A percentile compares a stretch with the other conserved stretches of the same genome.
Evolutionary conservation across 2,329 filamentous ascomycete genomes (phyloP).

Genomic region (Grosmannia clavigera): DNA sequence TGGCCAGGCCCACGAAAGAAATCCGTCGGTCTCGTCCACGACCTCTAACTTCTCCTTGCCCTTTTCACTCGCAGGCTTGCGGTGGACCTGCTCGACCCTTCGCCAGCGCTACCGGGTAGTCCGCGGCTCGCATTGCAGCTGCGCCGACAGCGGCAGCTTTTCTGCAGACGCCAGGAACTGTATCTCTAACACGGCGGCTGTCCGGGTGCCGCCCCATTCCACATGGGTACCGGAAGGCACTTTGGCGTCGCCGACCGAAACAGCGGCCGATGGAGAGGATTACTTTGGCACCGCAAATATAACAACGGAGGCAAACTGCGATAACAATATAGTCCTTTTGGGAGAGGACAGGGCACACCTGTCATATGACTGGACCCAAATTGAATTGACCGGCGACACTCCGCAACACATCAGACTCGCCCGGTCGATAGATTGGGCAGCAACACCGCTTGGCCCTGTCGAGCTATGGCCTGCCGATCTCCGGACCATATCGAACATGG

Average conservation of each 20-base stretch:
- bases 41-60: slow-evolving; percentile 17
- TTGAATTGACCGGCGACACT: slow-evolving; percentile 50
- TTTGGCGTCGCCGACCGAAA: not conserved
- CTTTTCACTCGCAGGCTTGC: slow-evolving; percentile 50
- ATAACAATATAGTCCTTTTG: no score
- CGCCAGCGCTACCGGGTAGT: slow-evolving; percentile 57
- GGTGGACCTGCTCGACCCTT: slow-evolving; percentile 60
- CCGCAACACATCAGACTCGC: slow-evolving; percentile 63
- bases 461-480: slow-evolving; percentile 60
- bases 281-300: not conserved
- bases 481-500: slow-evolving; percentile 65
- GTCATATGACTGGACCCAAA: slow-evolving; percentile 72
- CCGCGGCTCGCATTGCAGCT: slow-evolving; percentile 34
- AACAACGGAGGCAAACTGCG: not conserved
- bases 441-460: slow-evolving; percentile 63
- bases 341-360: slow-evolving; percentile 24
- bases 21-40: not conserved
- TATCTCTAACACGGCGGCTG: not conserved
- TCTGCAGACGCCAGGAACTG: not conserved
- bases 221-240: not conserved
- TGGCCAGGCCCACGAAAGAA: slow-evolving; percentile 33
- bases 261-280: not conserved
- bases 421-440: slow-evolving; percentile 58
- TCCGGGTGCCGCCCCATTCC: not conserved
- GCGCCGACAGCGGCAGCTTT: slow-evolving; percentile 22